These are phyloP conservation scores for Amoebophrya sp. DNA, from an alignment of 169 alveolate genomes.

Conservation along the genomic window DNA sequence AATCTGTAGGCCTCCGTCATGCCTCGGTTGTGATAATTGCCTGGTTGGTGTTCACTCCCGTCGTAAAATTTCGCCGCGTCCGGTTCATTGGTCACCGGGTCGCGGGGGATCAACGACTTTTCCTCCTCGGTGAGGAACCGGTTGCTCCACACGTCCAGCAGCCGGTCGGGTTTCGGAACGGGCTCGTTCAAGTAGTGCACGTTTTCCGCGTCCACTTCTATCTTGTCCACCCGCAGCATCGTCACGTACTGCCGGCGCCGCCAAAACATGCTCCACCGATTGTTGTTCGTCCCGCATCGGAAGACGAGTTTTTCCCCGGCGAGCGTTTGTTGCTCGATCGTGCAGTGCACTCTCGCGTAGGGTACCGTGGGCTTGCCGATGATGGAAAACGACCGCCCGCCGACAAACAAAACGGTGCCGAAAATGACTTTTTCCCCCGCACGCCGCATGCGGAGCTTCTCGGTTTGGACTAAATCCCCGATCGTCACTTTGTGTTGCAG, in stretches of 20 bases:
- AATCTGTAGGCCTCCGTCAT: slow-evolving; percentile 48
- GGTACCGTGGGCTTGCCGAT: slow-evolving; percentile 73
- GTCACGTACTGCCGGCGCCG: slow-evolving; percentile 65
- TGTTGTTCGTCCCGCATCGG: not conserved
- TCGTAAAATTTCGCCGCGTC: slow-evolving; percentile 45
- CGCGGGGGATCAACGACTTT: not conserved
- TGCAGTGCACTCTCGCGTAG: slow-evolving; percentile 64
- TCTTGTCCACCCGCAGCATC: slow-evolving; percentile 58
- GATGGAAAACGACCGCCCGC: slow-evolving; percentile 59
- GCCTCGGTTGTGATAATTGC: slow-evolving; percentile 47
- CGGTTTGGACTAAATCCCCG: slow-evolving; percentile 66
- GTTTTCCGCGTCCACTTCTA: slow-evolving; percentile 43
- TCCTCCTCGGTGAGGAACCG: not conserved
- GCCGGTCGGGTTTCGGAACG: not conserved
- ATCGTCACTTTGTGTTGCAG: slow-evolving; percentile 53
- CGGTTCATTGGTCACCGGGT: slow-evolving; percentile 15
- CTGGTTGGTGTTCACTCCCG: slow-evolving; percentile 51
- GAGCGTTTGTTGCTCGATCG: slow-evolving; percentile 67
- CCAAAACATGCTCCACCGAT: not conserved
- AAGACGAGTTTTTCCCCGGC: slow-evolving; percentile 65
- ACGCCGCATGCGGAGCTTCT: slow-evolving; percentile 51
- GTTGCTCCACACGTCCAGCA: slow-evolving; percentile 21
- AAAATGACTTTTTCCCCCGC: slow-evolving; percentile 56
- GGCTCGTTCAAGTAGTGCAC: not conserved
- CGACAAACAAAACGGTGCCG: slow-evolving; percentile 66